Evolutionary conservation across 176 grass and related monocot genomes (phyloP).

Genomic region (Dactylis glomerata): DNA sequence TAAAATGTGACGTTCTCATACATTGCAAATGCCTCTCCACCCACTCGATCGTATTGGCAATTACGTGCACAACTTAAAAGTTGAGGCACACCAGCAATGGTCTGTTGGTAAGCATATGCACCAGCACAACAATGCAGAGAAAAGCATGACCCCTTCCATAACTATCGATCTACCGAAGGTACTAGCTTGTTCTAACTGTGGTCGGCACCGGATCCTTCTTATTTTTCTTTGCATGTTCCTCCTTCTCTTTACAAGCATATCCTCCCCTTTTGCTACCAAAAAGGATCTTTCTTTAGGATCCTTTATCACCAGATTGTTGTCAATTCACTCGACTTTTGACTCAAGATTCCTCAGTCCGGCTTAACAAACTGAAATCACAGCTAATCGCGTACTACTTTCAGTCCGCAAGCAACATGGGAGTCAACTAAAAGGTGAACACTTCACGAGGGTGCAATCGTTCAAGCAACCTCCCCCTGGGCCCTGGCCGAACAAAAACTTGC

Average conservation of each 20-base stretch:
- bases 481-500: not conserved
- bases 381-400: not conserved
- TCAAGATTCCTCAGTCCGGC: slow-evolving; percentile 45
- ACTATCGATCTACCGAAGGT: slow-evolving; percentile 16
- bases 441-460: slow-evolving; percentile 32
- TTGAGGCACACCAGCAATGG: not conserved
- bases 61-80: not conserved
- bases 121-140: slow-evolving; percentile 1
- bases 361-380: slow-evolving; percentile 38
- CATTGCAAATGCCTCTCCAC: not conserved
- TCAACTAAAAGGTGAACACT: slow-evolving; percentile 35
- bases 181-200: slow-evolving; percentile 23
- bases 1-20: not conserved
- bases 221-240: not conserved
- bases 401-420: slow-evolving; percentile 24
- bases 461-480: slow-evolving; percentile 3
- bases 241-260: slow-evolving; percentile 34
- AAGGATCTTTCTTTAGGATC: not conserved
- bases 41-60: not conserved
- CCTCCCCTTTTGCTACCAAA: slow-evolving; percentile 3
- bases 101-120: slow-evolving; percentile 30
- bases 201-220: not conserved
- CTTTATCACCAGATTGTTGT: slow-evolving; percentile 35
- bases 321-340: slow-evolving; percentile 42
- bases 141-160: slow-evolving; percentile 37